Evolutionary conservation across 2,329 filamentous ascomycete genomes (phyloP).

Genomic region (Paracoccidioides lutzii): DNA sequence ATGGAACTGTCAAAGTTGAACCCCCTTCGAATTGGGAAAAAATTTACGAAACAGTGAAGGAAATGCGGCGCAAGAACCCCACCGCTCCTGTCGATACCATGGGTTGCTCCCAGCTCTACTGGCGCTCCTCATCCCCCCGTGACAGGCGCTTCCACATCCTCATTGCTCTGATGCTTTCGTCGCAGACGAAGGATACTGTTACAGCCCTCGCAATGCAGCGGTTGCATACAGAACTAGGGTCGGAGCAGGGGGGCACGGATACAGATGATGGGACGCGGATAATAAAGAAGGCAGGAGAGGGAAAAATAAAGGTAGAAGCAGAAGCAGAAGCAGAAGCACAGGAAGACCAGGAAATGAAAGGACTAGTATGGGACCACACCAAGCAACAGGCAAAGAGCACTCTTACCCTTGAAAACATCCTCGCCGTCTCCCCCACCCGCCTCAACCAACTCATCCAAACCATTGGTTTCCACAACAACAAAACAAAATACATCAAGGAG

Average conservation of each 20-base stretch:
- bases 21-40: conserved; percentile 72
- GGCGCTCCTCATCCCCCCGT: conserved; percentile 30
- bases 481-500: conserved; percentile 71
- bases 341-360: conserved; percentile 10
- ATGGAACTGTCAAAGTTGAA: conserved; percentile 25
- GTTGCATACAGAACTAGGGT: conserved; percentile 58
- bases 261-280: conserved; percentile 7
- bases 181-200: conserved; percentile 86
- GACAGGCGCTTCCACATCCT: conserved; percentile 75
- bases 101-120: conserved; percentile 57
- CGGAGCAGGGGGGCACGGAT: conserved; percentile 10
- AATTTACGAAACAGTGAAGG: conserved; percentile 62
- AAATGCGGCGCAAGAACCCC: conserved; percentile 58
- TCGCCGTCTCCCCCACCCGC: conserved; percentile 52
- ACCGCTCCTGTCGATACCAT: conserved; percentile 87
- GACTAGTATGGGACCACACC: conserved; percentile 7
- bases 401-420: conserved; percentile 63
- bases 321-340: conserved; percentile 12
- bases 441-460: conserved; percentile 66
- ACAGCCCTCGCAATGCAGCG: conserved; percentile 71
- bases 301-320: conserved; percentile 10
- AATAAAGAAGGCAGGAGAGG: conserved; percentile 5
- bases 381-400: conserved; percentile 26
- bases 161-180: conserved; percentile 77
- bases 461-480: conserved; percentile 91